Evolutionary conservation across 768 basidiomycete species (phyloP), one percentile per base, ranked within the genome.

Genomic region (Grammothele lineata): DNA sequence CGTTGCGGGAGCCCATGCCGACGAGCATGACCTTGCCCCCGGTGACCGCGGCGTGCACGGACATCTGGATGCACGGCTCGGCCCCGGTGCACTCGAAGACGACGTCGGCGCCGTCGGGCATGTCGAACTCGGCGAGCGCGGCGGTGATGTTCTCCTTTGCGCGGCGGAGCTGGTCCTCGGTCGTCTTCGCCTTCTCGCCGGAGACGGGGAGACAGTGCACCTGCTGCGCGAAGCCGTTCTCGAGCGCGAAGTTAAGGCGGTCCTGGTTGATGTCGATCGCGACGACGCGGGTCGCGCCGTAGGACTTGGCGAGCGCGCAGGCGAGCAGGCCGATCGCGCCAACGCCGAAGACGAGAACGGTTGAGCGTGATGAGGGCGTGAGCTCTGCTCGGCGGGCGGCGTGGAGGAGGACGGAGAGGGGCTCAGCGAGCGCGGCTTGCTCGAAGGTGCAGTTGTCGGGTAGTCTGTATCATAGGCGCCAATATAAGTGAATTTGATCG

Each of bases 21-120:
- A 98, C 81, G 58, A 92, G 87, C 76, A 92, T 84, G 46, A 96
- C 90, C 62, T 87, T 91, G 40, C 91, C 90, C 41, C 93, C 94
- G 15, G 87, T 73, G 42, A 76, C 72, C 14, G 93, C 91, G 57
- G 84, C 80, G 69, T 88, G 81, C 52, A 94, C 76, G 41, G 88
- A 85, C 81, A 90, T 84, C 63, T 95, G 92, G 61, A 95, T 91
- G 61, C 88, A 91, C 27, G 81, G 75, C 65, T 95, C 92, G 2
- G 91, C 92, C 52, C 94, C 94, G 11, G 92, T 93, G 68, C 94
- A 98, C 66, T 98, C 94, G 60, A 94, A 89, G 40, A 97, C 85
- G 60, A 89, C 73, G 64, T 96, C 92, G 67, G 92, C 95, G 24
- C 95, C 95, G 22, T 90, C 83, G 19, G 72, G 71, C 50, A 75